Evolutionary conservation across 306 rosid genomes (phyloP).

Genomic region (Trifolium pratense): DNA sequence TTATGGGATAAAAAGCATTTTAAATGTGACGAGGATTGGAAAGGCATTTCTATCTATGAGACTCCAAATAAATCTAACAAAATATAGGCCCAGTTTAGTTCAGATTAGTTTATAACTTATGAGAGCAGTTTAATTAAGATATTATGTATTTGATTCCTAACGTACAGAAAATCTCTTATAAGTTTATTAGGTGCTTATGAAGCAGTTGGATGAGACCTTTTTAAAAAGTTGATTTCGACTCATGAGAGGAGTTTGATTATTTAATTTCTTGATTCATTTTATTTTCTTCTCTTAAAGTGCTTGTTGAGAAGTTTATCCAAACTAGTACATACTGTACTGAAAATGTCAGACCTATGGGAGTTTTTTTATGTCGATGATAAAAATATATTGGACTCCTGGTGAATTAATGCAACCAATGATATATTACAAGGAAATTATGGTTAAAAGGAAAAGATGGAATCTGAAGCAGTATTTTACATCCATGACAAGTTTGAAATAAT

Average conservation of each 20-base stretch:
- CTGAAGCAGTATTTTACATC: constrained; percentile 9
- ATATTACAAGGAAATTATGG: constrained; percentile 1
- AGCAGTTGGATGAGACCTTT: background rate
- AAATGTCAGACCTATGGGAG: constrained; percentile 20
- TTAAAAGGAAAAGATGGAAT: constrained; percentile 7
- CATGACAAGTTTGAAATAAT: constrained; percentile 35
- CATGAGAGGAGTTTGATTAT: background rate
- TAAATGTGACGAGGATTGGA: constrained; percentile 12
- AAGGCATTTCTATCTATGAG: constrained; percentile 12
- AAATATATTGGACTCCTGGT: constrained; percentile 18
- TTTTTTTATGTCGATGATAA: background rate
- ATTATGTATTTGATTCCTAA: background rate
- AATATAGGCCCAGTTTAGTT: constrained; percentile 12
- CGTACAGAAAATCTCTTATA: background rate
- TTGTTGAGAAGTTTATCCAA: background rate
- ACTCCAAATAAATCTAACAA: background rate
- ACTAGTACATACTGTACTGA: constrained; percentile 1
- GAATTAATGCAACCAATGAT: constrained; percentile 7
- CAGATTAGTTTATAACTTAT: background rate
- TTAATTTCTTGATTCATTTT: background rate
- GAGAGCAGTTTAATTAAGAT: background rate
- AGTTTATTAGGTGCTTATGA: constrained; percentile 7
- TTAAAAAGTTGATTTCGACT: background rate
- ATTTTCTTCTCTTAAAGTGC: background rate
- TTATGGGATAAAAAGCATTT: background rate